phyloP scores from a whole-genome alignment of 1,139 yeast genomes.

The Debaryomyces psychrophilus region DNA sequence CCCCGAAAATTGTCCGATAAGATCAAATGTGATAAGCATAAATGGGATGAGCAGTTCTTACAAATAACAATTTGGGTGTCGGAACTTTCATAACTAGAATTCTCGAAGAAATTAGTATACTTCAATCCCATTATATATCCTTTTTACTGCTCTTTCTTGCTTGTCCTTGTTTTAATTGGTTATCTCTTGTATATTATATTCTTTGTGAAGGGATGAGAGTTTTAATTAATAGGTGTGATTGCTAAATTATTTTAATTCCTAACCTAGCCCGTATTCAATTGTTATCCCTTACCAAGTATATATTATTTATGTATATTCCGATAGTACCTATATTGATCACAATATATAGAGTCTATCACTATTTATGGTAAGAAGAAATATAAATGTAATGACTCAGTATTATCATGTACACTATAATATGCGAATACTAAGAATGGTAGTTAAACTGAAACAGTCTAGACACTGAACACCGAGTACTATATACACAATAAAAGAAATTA shows the following conservation, averaged over 20 bases:
- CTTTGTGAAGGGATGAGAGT: slow-evolving; percentile 6
- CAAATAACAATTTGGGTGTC: slow-evolving; percentile 52
- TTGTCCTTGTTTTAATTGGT: not conserved
- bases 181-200: not conserved
- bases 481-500: slow-evolving; percentile 5
- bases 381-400: slow-evolving; percentile 8
- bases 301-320: not conserved
- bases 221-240: slow-evolving; percentile 4
- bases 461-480: slow-evolving; percentile 3
- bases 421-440: slow-evolving; percentile 1
- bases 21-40: slow-evolving; percentile 50
- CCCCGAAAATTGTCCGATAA: slow-evolving; percentile 56
- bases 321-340: not conserved
- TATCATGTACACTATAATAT: slow-evolving; percentile 5
- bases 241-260: slow-evolving; percentile 1
- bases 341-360: not conserved
- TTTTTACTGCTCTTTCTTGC: not conserved
- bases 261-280: not conserved
- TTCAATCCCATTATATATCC: slow-evolving; percentile 36
- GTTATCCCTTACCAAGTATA: not conserved
- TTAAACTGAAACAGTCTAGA: slow-evolving; percentile 5
- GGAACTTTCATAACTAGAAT: slow-evolving; percentile 34
- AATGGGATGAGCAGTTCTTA: slow-evolving; percentile 54
- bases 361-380: not conserved
- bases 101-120: slow-evolving; percentile 43